Conservation (phyloP, 2,329 filamentous ascomycete genomes). For the Beauveria australis region DNA sequence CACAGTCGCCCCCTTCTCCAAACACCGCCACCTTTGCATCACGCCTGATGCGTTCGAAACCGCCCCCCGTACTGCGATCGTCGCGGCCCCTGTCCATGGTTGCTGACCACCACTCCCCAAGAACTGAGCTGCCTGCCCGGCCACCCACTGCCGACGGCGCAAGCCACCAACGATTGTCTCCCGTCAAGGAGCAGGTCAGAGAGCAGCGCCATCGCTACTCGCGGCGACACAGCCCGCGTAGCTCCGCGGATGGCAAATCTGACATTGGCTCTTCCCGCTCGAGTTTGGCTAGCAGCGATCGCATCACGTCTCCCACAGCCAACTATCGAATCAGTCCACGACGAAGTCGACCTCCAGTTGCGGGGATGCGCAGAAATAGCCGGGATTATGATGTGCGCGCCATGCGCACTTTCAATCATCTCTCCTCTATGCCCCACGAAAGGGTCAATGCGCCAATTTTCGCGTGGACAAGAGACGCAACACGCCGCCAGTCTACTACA, state of each 20-base stretch:
- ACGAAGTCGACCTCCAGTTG: neutral
- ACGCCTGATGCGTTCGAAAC: conserved; percentile 25
- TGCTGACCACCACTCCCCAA: conserved; percentile 43
- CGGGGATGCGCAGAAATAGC: neutral
- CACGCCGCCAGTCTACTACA: neutral
- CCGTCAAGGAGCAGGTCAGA: conserved; percentile 3
- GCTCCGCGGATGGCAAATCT: neutral
- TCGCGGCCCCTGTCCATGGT: conserved; percentile 47
- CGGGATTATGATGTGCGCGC: neutral
- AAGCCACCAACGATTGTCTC: conserved; percentile 9
- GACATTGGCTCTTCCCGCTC: neutral
- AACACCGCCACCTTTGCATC: conserved; percentile 14
- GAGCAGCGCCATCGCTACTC: neutral
- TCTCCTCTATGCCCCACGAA: neutral
- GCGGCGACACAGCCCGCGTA: neutral
- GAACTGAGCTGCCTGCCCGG: conserved; percentile 19
- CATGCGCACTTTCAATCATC: neutral
- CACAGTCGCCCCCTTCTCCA: conserved; percentile 11
- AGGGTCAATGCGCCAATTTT: neutral
- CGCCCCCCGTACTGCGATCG: conserved; percentile 39
- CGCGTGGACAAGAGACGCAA: neutral
- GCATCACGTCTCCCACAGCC: neutral
- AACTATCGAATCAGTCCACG: conserved; percentile 1
- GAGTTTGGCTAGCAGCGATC: neutral
- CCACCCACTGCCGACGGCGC: conserved; percentile 21